phyloP scores from a whole-genome alignment of 139 green algal genomes.

The Chara braunii region DNA sequence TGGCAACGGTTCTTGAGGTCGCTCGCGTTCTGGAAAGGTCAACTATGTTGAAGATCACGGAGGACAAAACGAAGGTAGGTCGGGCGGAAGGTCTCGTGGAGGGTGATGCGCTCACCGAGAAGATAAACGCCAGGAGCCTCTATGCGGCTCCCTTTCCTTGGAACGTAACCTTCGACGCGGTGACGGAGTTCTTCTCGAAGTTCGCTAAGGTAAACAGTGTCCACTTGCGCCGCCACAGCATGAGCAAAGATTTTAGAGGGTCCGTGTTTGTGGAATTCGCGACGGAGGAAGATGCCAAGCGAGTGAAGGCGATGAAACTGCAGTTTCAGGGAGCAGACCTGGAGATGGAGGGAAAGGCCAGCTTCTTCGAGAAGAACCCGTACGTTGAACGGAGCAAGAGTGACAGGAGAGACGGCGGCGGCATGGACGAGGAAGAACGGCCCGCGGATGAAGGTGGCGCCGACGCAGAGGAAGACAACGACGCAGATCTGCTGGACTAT shows the following conservation, averaged over 20 bases:
- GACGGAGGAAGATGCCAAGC: slow-evolving; percentile 45
- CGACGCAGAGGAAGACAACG: no score
- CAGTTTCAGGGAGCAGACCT: neutral
- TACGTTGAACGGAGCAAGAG: neutral
- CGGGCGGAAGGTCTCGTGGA: slow-evolving; percentile 43
- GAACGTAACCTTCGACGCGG: slow-evolving; percentile 51
- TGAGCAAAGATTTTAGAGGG: slow-evolving; percentile 74
- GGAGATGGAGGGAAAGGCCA: slow-evolving; percentile 1
- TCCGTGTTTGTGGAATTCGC: slow-evolving; percentile 72
- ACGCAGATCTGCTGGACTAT: no score
- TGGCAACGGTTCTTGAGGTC: slow-evolving; percentile 1
- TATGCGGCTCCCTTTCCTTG: slow-evolving; percentile 70
- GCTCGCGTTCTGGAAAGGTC: slow-evolving; percentile 16
- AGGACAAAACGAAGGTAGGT: slow-evolving; percentile 25
- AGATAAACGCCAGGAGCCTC: slow-evolving; percentile 61
- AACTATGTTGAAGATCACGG: neutral
- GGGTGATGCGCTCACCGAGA: slow-evolving; percentile 1
- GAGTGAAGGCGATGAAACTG: neutral
- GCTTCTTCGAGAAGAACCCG: neutral
- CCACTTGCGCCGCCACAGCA: slow-evolving; percentile 64
- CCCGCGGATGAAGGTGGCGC: no score
- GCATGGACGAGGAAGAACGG: neutral
- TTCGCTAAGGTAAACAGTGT: slow-evolving; percentile 49
- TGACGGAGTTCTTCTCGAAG: slow-evolving; percentile 56
- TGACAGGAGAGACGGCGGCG: neutral